A percentile compares a stretch with the other conserved stretches of the same genome.
phyloP scores from a whole-genome alignment of 805 yeast genomes.

The Lachancea waltii region DNA sequence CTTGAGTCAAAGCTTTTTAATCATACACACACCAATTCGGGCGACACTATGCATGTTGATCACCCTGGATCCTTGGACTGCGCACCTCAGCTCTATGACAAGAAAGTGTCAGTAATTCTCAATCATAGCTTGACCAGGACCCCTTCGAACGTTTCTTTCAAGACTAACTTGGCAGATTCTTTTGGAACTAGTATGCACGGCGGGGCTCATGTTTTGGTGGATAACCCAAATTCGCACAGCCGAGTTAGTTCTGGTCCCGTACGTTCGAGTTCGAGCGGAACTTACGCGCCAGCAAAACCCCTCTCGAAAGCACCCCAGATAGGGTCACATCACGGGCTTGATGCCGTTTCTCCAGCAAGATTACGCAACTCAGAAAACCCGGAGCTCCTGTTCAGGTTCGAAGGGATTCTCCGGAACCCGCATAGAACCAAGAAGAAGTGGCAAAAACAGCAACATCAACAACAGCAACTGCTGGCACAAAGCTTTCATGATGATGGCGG shows the following conservation, averaged over 20 bases:
- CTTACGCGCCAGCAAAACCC: not conserved
- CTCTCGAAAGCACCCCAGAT: slow-evolving; percentile 3
- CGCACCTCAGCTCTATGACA: slow-evolving; percentile 73
- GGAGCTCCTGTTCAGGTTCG: slow-evolving; percentile 40
- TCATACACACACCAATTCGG: slow-evolving; percentile 41
- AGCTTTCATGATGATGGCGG: slow-evolving; percentile 19
- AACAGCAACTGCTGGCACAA: slow-evolving; percentile 22
- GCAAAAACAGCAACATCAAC: slow-evolving; percentile 22
- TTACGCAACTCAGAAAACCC: slow-evolving; percentile 28
- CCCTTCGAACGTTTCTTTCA: slow-evolving; percentile 71
- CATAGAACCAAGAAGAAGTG: slow-evolving; percentile 32
- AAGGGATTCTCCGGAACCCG: slow-evolving; percentile 35
- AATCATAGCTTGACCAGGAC: slow-evolving; percentile 68
- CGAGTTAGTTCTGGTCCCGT: slow-evolving; percentile 14
- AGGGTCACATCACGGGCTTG: slow-evolving; percentile 19
- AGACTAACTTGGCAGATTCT: slow-evolving; percentile 67
- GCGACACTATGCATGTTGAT: slow-evolving; percentile 53
- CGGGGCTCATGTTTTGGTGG: slow-evolving; percentile 8
- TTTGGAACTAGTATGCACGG: slow-evolving; percentile 34
- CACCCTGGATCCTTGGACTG: slow-evolving; percentile 52
- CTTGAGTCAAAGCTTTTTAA: slow-evolving; percentile 14
- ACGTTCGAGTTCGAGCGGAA: slow-evolving; percentile 11
- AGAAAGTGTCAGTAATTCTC: slow-evolving; percentile 68
- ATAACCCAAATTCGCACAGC: slow-evolving; percentile 16
- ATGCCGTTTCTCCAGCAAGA: slow-evolving; percentile 22